phyloP scores from a whole-genome alignment of 495 filamentous ascomycete species.

The Pseudevernia furfuracea region DNA sequence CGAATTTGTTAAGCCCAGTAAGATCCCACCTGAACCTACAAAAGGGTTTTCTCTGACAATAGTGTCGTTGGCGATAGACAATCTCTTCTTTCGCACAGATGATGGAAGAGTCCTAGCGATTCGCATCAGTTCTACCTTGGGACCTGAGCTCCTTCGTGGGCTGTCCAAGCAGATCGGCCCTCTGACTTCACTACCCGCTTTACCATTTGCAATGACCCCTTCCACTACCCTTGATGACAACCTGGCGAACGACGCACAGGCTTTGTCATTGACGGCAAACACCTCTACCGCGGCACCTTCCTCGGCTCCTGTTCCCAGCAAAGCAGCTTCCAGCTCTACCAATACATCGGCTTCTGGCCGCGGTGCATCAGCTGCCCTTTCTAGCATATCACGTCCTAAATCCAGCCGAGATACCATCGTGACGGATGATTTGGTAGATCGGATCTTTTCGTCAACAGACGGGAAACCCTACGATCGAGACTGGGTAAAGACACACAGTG shows the following conservation, averaged over 20 bases:
- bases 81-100: background rate
- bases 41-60: background rate
- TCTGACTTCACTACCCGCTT: no score
- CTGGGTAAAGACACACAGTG: background rate
- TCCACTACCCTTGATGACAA: background rate
- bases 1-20: background rate
- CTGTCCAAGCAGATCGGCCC: background rate
- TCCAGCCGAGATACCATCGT: background rate
- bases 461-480: background rate
- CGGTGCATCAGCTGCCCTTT: no score
- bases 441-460: background rate
- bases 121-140: background rate
- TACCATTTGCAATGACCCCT: background rate
- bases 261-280: background rate
- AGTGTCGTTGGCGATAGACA: background rate
- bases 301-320: background rate
- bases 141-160: background rate
- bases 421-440: background rate
- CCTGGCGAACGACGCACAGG: background rate
- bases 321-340: background rate
- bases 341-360: background rate
- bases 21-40: background rate
- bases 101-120: background rate
- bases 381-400: background rate
- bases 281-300: background rate